Evolutionary conservation across 83 land plant species (phyloP).

Genomic region (Diphasiastrum complanatum): DNA sequence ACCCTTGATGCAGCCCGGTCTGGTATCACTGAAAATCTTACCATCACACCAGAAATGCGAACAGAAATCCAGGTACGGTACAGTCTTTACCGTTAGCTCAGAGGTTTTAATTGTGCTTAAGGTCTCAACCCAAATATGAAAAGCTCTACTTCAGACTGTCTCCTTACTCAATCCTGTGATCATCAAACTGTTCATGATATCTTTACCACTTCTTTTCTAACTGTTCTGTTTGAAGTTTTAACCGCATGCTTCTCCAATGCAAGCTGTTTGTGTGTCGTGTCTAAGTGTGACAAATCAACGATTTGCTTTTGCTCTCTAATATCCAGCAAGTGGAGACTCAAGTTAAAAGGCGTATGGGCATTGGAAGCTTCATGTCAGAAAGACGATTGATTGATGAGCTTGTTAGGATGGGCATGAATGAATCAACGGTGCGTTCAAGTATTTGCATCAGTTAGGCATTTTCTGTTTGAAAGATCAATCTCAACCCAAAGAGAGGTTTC

Average conservation of each 20-base stretch:
- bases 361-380: conserved; percentile 89
- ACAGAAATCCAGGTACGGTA: conserved; percentile 75
- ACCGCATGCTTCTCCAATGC: too few species aligned
- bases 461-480: not conserved
- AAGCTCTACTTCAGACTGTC: not conserved
- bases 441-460: not conserved
- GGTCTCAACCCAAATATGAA: not conserved
- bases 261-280: too few species aligned
- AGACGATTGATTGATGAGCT: conserved; percentile 85
- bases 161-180: not conserved
- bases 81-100: not conserved
- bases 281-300: too few species aligned
- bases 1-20: conserved; percentile 94
- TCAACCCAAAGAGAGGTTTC: too few species aligned
- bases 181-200: too few species aligned
- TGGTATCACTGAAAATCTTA: conserved; percentile 74
- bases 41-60: conserved; percentile 79
- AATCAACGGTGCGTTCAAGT: conserved; percentile 56
- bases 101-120: not conserved
- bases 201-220: too few species aligned
- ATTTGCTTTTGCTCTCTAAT: not conserved
- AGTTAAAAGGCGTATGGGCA: conserved; percentile 88
- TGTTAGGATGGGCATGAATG: conserved; percentile 83
- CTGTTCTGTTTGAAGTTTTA: too few species aligned
- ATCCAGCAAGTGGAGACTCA: conserved; percentile 95